Base-by-base conservation (phyloP, 768 basidiomycete species). In the Peribolospora baueri region DNA sequence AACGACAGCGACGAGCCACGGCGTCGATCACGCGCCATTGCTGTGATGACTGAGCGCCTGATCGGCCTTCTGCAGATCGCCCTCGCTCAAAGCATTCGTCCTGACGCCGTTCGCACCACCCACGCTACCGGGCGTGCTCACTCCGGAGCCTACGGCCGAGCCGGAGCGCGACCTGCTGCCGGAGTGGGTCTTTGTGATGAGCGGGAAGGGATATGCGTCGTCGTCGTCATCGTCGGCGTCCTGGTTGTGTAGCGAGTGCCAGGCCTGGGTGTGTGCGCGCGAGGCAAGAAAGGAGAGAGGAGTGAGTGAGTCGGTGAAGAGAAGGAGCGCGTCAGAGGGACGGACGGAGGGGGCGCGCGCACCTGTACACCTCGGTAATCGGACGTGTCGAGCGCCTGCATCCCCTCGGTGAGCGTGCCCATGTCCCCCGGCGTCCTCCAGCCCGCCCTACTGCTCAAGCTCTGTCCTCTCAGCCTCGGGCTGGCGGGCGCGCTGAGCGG, bases 381-480 rank as follows among this genome's bases (percentile, higher is more conserved):
- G 14, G 64, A 62, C 8, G 90, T 95, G 9, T 75, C 72, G 50
- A 97, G 71, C 37, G 73, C 69, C 65, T 93, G 80, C 90, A 95
- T 95, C 82, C 82, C 70, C 61, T 72, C 70, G 53, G 62, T 67
- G 47, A 88, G 70, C 38, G 87, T 91, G 13, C 83, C 87, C 59
- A 91, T 74, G 70, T 93, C 87, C 5, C 88, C 88, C 0, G 91
- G 91, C 0, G 93, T 98, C 62, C 84, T 84, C 56, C 76, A 69
- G 3, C 91, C 93, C 8, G 69, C 73, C 59, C 78, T 25, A 25
- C 25, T 25, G 25, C 25, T 25, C 25, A 25, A 25, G 25, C 25
- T 25, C 25, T n/a, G n/a, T 48, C 47, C 9, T 39, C 56, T 75
- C 70, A 84, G 74, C 61, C 81, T 74, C 14, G 93, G 93, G 66